Evolutionary conservation across 345 rosid species (phyloP), one percentile per base, ranked within the genome.

Genomic region (Triadica sebifera): DNA sequence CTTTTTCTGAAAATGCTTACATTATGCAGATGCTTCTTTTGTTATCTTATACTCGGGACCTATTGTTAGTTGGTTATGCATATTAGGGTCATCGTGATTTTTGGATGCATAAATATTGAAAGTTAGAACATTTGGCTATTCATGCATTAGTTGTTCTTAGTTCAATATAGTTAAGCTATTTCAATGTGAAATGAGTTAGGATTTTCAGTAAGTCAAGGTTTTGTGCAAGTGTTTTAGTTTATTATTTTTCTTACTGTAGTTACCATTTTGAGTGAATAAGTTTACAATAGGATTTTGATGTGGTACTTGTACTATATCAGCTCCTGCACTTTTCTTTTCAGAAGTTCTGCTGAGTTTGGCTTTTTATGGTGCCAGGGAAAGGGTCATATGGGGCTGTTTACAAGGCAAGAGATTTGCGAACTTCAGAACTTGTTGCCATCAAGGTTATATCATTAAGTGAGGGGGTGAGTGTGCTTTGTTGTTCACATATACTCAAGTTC

Each of bases 351-450:
- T 74, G 24, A 75, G 57, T 29, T 22, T 65, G 58, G 70, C 37
- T 16, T 61, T 79, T n/a, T 72, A 71, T 75, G 71, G 73, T 81
- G 79, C 62, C 89, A 92, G 98, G 99, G 78, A 93, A 95, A 85
- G 99, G 99, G 62, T 95, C 99, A 4, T 95, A 95, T 84, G 99
- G 99, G 43, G 88, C 99, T 79, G 98, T 95, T 24, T 95, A 95
- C 76, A 95, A 93, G 87, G 99, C 99, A 7, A 93, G 99, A 74
- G 97, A 95, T 84, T 75, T 89, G 73, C 88, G 84, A 72, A 95
- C 98, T 16, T 95, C 99, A 0, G 98, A 95, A 89, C 94, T 93
- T 80, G 99, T 93, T 55, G 99, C 99, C 49, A 87, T 93, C 78
- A 95, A 95, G 90, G 94, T 95, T 61, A 95, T 95, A 70, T 95